Evolutionary conservation across 2,329 filamentous ascomycete species (phyloP), one percentile per base, ranked within the genome.

Genomic region (Graphium sp.): DNA sequence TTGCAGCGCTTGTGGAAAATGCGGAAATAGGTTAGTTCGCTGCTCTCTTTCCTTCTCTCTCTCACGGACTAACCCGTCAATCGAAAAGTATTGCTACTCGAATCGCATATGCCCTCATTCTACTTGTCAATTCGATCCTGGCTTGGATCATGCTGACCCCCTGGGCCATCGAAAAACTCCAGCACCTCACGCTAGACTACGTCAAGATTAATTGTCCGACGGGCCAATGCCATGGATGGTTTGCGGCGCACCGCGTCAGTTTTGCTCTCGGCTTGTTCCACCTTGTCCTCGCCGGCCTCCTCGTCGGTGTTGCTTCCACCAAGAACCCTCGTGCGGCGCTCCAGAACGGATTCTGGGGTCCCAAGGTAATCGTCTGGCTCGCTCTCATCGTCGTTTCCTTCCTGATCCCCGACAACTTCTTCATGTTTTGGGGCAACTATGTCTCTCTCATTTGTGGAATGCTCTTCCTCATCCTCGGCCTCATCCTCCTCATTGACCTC

Each of bases 131-230:
- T 65, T 94, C 87, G 34, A 93, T 95, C 38, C 52, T 95, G 29
- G 87, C 89, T 20, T 98, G 89, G 89, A 82, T 98, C 41, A 93
- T 95, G 83, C 83, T 98, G 57, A 98, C 89, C 14, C 82, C 84
- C 30, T 98, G 89, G 89, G 89, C 89, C 19, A 81, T 98, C 48
- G 82, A 93, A 45, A 95, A 95, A 50, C 65, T 98, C 5, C 75
- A 95, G 54, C 73, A 91, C 38, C 62, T 95, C 31, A 89, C 83
- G 9, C 66, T 98, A 39, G 84, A 95, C 55, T 95, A 94, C 47
- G 85, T 98, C 59, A 84, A 83, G 44, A 92, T 98, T 46, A 77
- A 78, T 45, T 98, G 89, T 49, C 76, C 82, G 17, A 85, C 80
- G 28, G 81, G 87, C 40, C 69, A 87, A 46, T 98, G 89, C 50